A percentile compares a stretch with the other conserved stretches of the same genome.
These are phyloP conservation scores for Rhodotorula graminis DNA, from an alignment of 768 basidiomycete species.

Conservation along the genomic window DNA sequence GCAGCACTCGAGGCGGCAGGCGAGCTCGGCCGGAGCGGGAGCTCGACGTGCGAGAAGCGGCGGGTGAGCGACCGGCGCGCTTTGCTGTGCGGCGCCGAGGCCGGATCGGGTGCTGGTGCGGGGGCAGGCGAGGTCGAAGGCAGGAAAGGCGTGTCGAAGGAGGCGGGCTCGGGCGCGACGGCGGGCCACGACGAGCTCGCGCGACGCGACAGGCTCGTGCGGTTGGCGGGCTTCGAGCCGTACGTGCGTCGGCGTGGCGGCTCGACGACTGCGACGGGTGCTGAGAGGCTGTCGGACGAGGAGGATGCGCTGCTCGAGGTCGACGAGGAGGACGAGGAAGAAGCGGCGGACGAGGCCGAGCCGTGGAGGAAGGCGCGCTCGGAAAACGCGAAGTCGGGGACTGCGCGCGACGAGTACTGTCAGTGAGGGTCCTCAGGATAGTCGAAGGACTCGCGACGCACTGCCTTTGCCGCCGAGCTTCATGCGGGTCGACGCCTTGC, in stretches of 20 bases:
- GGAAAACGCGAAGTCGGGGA: constrained; percentile 34
- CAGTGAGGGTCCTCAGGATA: neutral
- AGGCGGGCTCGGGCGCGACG: too few species aligned
- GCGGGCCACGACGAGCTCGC: too few species aligned
- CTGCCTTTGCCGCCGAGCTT: constrained; percentile 18
- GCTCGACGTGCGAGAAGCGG: constrained; percentile 16
- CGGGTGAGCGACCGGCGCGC: neutral
- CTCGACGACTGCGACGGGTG: neutral
- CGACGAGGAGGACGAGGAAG: neutral
- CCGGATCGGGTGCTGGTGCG: too few species aligned
- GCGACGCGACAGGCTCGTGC: neutral
- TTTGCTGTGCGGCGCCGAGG: neutral
- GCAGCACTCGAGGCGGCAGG: too few species aligned
- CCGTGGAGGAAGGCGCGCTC: constrained; percentile 32
- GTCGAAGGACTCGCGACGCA: neutral
- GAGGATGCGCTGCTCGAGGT: neutral
- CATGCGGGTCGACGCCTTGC: constrained; percentile 25
- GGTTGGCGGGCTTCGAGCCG: constrained; percentile 4
- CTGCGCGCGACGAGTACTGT: constrained; percentile 3
- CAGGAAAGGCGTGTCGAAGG: too few species aligned
- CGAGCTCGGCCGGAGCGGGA: neutral
- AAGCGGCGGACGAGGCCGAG: neutral
- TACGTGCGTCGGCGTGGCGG: neutral
- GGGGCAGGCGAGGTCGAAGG: too few species aligned
- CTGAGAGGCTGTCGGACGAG: neutral